Evolutionary conservation across 805 yeast genomes (phyloP), one percentile per base, ranked within the genome.

Genomic region (Ogataea methylovora): DNA sequence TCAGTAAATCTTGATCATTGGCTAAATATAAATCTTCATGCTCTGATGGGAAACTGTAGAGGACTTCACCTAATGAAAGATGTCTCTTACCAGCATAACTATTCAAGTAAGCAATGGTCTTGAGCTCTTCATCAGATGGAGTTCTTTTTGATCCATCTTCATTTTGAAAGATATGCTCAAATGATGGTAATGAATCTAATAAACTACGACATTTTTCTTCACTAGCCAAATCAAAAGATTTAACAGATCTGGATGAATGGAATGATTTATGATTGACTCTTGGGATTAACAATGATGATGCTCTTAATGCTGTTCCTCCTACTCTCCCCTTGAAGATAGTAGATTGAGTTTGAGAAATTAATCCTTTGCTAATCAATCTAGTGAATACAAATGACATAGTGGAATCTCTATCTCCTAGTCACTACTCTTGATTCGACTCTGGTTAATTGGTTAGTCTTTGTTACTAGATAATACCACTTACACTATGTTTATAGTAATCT

Each of bases 91-190:
- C 65, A 37, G 76, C 70, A 46, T 82, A 65, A 35, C 71, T 65
- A 44, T 79, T 82, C 48, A 84, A 67, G 45, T 74, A 80, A 15
- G 90, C 86, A 36, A 84, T 73, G 30, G 74, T 73, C 57, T 80
- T 76, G 50, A 83, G 68, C 61, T 84, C 92, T 26, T 61, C 59
- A 49, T 84, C 94, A 20, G 69, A 56, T 32, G 87, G 90, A 16
- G 66, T 71, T 44, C 87, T 69, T 34, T 79, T 72, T 9, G 85
- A 62, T 6, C 94, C 94, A 52, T 84, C 90, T 32, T 80, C 71
- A 55, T 80, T 79, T 52, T 79, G 74, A 57, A 76, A 84, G 43
- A 82, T 66, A 52, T 76, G 71, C 37, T 79, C 71, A 22, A 81
- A 72, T 20, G 77, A 69, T 18, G 87, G 81, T 36, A 83, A 65